Evolutionary conservation across 805 yeast genomes (phyloP).

Genomic region (Suhomyces xylopsoci): DNA sequence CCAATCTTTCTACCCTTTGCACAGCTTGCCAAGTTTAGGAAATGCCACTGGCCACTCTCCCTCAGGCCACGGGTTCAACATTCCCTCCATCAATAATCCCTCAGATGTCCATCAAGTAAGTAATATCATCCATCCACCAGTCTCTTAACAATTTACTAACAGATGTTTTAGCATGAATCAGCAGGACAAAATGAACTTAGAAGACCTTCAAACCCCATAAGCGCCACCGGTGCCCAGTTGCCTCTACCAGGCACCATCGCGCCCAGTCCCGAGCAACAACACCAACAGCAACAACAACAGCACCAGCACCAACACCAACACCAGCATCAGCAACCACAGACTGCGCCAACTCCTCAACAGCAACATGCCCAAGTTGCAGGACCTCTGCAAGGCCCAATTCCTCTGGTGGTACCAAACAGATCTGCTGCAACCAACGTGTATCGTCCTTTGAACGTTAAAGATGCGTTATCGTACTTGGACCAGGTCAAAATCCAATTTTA

Average conservation of each 20-base stretch:
- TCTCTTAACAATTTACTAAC: slow-evolving; percentile 6
- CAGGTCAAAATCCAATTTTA: slow-evolving; percentile 92
- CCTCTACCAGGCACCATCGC: slow-evolving; percentile 29
- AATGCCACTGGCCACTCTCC: slow-evolving; percentile 35
- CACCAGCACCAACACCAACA: slow-evolving; percentile 4
- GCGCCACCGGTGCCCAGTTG: slow-evolving; percentile 17
- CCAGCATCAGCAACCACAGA: slow-evolving; percentile 9
- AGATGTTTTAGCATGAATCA: slow-evolving; percentile 12
- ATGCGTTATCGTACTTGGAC: slow-evolving; percentile 91
- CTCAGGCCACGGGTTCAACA: slow-evolving; percentile 46
- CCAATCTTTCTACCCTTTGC: slow-evolving; percentile 48
- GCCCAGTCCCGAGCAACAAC: slow-evolving; percentile 10
- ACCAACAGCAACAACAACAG: slow-evolving; percentile 5
- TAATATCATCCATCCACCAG: slow-evolving; percentile 6
- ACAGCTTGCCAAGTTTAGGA: slow-evolving; percentile 50
- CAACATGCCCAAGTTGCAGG: slow-evolving; percentile 7
- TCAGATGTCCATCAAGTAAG: slow-evolving; percentile 25
- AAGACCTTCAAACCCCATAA: slow-evolving; percentile 23
- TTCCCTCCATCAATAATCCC: slow-evolving; percentile 43
- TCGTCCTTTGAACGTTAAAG: slow-evolving; percentile 90
- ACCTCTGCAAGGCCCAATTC: slow-evolving; percentile 13
- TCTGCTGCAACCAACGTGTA: slow-evolving; percentile 46
- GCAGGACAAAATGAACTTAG: slow-evolving; percentile 22
- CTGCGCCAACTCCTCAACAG: slow-evolving; percentile 10
- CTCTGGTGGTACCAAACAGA: slow-evolving; percentile 39